phyloP scores from a whole-genome alignment of 1,284 basidiomycete genomes.

The Marasmius oreades region DNA sequence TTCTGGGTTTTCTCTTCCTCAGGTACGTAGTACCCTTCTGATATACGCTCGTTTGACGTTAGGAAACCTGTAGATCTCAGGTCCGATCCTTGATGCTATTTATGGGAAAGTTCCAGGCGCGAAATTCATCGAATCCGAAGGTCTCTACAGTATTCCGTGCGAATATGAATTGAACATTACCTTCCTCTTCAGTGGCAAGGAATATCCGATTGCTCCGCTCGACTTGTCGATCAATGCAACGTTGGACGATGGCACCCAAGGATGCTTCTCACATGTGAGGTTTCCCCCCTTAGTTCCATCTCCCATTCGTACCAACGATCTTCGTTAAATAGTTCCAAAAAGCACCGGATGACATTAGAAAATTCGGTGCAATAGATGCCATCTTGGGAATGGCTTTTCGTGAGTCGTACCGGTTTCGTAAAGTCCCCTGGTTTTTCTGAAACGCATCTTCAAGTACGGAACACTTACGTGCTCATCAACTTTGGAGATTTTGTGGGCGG shows the following conservation, averaged over 20 bases:
- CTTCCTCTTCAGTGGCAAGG: constrained; percentile 4
- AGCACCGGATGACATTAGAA: constrained; percentile 14
- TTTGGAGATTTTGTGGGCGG: constrained; percentile 34
- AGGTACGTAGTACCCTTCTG: not conserved
- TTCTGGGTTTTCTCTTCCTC: constrained; percentile 6
- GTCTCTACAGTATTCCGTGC: constrained; percentile 7
- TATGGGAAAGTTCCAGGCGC: constrained; percentile 13
- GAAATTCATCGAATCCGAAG: not conserved
- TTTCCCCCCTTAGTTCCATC: not conserved
- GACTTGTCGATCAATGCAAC: constrained; percentile 4
- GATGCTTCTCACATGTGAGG: constrained; percentile 9
- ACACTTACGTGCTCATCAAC: constrained; percentile 30
- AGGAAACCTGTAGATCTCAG: not conserved
- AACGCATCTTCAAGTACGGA: constrained; percentile 26
- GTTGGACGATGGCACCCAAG: constrained; percentile 1
- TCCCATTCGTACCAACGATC: not conserved
- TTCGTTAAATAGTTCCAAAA: constrained; percentile 24
- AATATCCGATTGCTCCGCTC: constrained; percentile 9
- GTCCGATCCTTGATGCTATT: constrained; percentile 3
- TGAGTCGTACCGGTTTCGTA: constrained; percentile 16
- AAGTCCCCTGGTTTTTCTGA: not conserved
- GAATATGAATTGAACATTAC: constrained; percentile 10
- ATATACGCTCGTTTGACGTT: not conserved
- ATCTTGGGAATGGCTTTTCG: constrained; percentile 33
- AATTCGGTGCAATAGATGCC: constrained; percentile 21